phyloP scores from a whole-genome alignment of 352 stramenopile genomes.

The Globisporangium polare region DNA sequence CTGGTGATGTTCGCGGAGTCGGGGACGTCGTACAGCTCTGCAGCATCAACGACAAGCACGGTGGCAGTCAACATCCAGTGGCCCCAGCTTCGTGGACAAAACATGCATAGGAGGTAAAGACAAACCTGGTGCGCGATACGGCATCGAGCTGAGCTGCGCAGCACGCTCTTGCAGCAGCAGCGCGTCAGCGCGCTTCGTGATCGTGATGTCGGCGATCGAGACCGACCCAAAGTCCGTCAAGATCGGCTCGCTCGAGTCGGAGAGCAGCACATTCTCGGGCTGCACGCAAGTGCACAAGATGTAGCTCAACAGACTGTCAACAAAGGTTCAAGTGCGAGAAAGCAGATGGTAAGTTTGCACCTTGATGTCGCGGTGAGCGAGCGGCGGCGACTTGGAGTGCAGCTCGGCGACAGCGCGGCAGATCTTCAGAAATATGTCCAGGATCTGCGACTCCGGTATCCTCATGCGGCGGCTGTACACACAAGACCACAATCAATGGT shows the following conservation, averaged over 20 bases:
- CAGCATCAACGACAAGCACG: not conserved
- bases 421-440: constrained; percentile 83
- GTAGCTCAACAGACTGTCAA: not conserved
- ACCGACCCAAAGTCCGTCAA: constrained; percentile 89
- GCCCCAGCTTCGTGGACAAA: not conserved
- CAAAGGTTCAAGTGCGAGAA: not conserved
- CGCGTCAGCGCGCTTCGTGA: constrained; percentile 72
- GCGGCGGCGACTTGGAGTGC: constrained; percentile 60
- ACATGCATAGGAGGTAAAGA: not conserved
- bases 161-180: constrained; percentile 82
- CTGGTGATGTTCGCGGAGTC: constrained; percentile 67
- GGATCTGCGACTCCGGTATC: constrained; percentile 63
- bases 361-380: constrained; percentile 88
- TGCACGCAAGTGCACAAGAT: constrained; percentile 17
- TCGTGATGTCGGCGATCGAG: constrained; percentile 50
- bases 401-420: constrained; percentile 76
- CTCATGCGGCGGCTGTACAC: constrained; percentile 25
- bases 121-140: constrained; percentile 79
- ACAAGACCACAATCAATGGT: not conserved
- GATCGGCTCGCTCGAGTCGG: constrained; percentile 69
- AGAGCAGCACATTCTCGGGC: constrained; percentile 87
- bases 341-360: constrained; percentile 18
- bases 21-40: constrained; percentile 87
- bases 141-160: constrained; percentile 82
- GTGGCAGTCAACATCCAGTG: not conserved